Evolutionary conservation across 2,329 filamentous ascomycete genomes (phyloP).

Genomic region (Zalaria sp.): DNA sequence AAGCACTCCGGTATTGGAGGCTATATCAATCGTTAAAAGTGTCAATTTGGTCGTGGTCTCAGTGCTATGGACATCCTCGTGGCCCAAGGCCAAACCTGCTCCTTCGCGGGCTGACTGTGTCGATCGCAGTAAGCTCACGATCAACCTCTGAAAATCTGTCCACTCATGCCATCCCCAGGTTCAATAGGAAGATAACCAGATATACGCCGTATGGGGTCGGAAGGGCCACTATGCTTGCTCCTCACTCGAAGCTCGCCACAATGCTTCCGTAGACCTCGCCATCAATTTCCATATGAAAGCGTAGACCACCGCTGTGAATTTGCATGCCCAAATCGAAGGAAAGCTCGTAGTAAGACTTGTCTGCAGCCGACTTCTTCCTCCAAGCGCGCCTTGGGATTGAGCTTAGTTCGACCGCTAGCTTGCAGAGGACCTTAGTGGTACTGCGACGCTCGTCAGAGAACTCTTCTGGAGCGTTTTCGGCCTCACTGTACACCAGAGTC

Average conservation of each 20-base stretch:
- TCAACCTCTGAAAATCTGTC: too few relatives aligned
- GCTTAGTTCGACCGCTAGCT: constrained; percentile 62
- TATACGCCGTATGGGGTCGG: too few relatives aligned
- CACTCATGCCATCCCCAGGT: too few relatives aligned
- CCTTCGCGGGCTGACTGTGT: too few relatives aligned
- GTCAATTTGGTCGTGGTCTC: too few relatives aligned
- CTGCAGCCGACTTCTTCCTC: constrained; percentile 61
- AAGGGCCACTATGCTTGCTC: too few relatives aligned
- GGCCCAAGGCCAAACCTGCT: too few relatives aligned
- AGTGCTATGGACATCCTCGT: too few relatives aligned
- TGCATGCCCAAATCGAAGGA: constrained; percentile 76
- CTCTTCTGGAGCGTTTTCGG: neutral
- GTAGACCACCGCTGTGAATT: constrained; percentile 61
- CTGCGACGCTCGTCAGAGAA: constrained; percentile 25
- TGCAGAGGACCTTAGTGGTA: constrained; percentile 55
- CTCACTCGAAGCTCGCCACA: constrained; percentile 60
- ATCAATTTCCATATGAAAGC: constrained; percentile 68
- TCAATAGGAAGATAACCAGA: too few relatives aligned
- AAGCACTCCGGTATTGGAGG: too few relatives aligned
- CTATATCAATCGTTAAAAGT: too few relatives aligned
- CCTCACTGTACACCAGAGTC: neutral
- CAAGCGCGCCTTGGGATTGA: constrained; percentile 61
- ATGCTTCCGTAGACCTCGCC: constrained; percentile 64
- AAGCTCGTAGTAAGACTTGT: constrained; percentile 67
- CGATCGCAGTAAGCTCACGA: too few relatives aligned